Percentiles rank a stretch among this genome's conserved stretches.
phyloP scores from a whole-genome alignment of 148 eudicot species.

The Fagopyrum esculentum region DNA sequence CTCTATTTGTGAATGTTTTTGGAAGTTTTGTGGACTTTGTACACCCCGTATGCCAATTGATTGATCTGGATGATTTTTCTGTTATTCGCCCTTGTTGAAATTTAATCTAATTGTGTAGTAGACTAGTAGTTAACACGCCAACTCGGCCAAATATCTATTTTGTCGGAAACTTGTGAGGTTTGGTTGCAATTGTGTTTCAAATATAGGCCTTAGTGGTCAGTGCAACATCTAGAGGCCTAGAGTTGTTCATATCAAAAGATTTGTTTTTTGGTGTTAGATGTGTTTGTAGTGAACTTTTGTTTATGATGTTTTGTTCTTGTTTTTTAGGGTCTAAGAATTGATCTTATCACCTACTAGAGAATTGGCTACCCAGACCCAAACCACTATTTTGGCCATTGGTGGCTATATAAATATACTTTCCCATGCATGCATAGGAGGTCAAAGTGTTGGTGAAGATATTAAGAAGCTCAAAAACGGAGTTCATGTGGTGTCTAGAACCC shows the following conservation, averaged over 20 bases:
- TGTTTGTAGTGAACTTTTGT: neutral
- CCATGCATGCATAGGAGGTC: conserved; percentile 94
- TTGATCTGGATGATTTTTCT: too few species aligned
- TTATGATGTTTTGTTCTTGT: neutral
- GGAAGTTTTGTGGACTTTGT: too few species aligned
- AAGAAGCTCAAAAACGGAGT: conserved; percentile 82
- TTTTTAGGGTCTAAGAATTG: conserved; percentile 77
- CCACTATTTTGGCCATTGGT: conserved; percentile 71
- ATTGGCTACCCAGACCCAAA: conserved; percentile 86
- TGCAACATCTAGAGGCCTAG: too few species aligned
- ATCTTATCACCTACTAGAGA: conserved; percentile 93
- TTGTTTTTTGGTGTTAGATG: neutral
- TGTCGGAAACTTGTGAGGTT: neutral
- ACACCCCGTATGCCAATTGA: too few species aligned
- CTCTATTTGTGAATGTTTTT: neutral
- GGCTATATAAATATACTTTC: conserved; percentile 66
- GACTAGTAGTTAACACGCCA: too few species aligned
- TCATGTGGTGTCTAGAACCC: conserved; percentile 95
- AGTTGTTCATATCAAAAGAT: too few species aligned
- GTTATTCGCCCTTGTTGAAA: too few species aligned
- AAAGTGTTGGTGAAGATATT: conserved; percentile 94
- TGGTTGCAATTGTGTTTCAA: neutral
- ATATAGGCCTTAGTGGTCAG: neutral
- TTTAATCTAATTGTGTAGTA: too few species aligned
- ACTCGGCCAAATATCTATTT: neutral